Evolutionary conservation across 495 filamentous ascomycete genomes (phyloP), one percentile per base, ranked within the genome.

Genomic region (Apiosordaria backusii): DNA sequence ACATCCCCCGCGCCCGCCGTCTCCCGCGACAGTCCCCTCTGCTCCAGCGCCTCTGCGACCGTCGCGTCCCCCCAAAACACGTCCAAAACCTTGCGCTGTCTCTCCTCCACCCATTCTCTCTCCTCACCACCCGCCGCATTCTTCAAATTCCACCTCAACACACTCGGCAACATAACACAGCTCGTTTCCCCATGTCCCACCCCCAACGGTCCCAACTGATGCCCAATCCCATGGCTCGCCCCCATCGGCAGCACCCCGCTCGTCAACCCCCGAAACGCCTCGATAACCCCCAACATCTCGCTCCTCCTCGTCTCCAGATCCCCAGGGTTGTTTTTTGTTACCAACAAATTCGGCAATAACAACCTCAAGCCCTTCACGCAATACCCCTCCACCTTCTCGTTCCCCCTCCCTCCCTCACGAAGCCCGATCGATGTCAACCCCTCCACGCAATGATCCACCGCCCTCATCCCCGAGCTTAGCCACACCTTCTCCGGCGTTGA

Each of bases 361-460:
- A 76, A 64, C 0, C 76, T 72, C 52, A 90, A 75, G 0, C 82
- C 85, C 61, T 77, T 68, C 25, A 71, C 64, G 0, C 83, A 78
- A 7, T 74, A 9, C 23, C 29, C 21, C 21, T 70, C 68, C 21
- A 50, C 52, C 29, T 4, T 26, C 22, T 60, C 15, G 71, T 66
- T 65, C 81, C 82, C 16, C 72, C 74, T 50, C 72, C 70, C 16
- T 73, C 57, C 10, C 70, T 80, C 45, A n/a, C 62, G 57, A 50
- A 67, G 74, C 19, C 72, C 63, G 40, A 77, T 61, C 0, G 81
- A 82, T 59, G 84, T 88, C 4, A 85, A 70, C 0, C 81, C 79
- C 72, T 90, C 87, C 10, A 88, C 80, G 68, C 87, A 89, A 67
- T 90, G 87, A 66, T 90, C 88, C 4, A 90, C 81, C 9, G 83